Evolutionary conservation across 73 alveolate genomes (phyloP).

Genomic region (Stentor roeselii): DNA sequence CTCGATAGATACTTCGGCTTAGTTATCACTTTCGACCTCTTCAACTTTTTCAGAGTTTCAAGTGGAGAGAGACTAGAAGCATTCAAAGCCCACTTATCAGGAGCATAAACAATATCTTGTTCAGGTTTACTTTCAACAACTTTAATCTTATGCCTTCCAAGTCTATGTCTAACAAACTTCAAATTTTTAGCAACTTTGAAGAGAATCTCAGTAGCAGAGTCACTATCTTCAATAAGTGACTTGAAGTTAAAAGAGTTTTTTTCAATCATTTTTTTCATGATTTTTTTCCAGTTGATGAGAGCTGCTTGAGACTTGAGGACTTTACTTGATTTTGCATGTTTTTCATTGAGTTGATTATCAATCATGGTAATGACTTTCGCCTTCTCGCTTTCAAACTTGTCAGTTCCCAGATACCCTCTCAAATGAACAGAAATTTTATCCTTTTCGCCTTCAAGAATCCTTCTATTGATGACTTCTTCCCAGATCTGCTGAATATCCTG

Average conservation of each 20-base stretch:
- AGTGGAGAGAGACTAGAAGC: background rate
- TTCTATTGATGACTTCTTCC: conserved; percentile 2
- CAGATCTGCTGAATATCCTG: background rate
- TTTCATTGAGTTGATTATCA: background rate
- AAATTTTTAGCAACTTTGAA: background rate
- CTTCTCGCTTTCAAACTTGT: conserved; percentile 2
- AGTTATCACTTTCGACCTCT: no score
- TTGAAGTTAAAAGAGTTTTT: no score
- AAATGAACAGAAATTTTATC: conserved; percentile 13
- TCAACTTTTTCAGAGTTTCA: background rate
- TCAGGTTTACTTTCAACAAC: background rate
- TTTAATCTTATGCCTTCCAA: background rate
- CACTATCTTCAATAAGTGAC: background rate
- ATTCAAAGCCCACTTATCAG: background rate
- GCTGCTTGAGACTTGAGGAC: background rate
- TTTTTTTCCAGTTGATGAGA: background rate
- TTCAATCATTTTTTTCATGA: background rate
- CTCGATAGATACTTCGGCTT: no score
- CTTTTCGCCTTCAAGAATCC: conserved; percentile 17
- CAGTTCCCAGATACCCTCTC: conserved; percentile 17
- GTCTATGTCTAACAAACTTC: background rate
- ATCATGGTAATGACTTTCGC: background rate
- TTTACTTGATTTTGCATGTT: no score
- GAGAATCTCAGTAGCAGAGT: background rate
- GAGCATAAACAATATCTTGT: background rate